Conservation (phyloP, 768 basidiomycete species). For the Calvatia gigantea region DNA sequence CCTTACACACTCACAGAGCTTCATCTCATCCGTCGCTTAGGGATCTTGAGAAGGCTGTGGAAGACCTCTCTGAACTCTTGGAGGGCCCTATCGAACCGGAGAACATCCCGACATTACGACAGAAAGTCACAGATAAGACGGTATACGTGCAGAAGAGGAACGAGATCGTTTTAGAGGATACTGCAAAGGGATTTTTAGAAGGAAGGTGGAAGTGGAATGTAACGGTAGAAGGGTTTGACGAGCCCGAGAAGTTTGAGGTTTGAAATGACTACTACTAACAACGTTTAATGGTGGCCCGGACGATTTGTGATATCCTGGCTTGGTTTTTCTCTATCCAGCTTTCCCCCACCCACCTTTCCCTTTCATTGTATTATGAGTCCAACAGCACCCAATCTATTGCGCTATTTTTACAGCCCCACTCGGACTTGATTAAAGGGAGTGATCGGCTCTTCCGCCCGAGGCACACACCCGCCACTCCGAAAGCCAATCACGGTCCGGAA, state of each 20-base stretch:
- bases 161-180: slow-evolving; percentile 93
- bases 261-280: neutral
- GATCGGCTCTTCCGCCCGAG: no score
- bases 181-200: slow-evolving; percentile 84
- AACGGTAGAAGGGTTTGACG: slow-evolving; percentile 67
- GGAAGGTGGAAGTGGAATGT: slow-evolving; percentile 84
- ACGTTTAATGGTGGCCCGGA: no score
- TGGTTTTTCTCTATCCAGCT: neutral
- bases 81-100: slow-evolving; percentile 91
- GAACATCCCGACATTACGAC: slow-evolving; percentile 73
- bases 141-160: slow-evolving; percentile 98
- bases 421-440: no score
- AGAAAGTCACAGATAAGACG: slow-evolving; percentile 95
- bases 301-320: neutral
- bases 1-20: no score
- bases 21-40: no score
- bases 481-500: neutral
- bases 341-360: neutral
- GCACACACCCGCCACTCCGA: no score
- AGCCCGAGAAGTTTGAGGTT: slow-evolving; percentile 28
- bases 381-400: neutral
- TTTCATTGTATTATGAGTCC: neutral
- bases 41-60: slow-evolving; percentile 92
- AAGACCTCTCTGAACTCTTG: slow-evolving; percentile 88
- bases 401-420: neutral